Evolutionary conservation across 345 rosid genomes (phyloP), one percentile per base, ranked within the genome.

Genomic region (Excoecaria cochinchinensis): DNA sequence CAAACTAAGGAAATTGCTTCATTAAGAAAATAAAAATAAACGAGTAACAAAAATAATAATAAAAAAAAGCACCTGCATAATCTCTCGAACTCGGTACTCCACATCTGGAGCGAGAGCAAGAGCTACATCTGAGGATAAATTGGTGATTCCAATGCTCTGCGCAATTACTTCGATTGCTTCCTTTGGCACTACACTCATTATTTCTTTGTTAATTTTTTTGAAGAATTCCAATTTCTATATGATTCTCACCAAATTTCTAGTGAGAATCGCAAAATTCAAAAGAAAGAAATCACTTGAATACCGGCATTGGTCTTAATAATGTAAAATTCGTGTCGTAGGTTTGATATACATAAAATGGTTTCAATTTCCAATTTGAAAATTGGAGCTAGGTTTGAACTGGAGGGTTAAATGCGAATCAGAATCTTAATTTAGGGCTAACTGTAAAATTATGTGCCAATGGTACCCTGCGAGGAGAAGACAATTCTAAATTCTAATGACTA

Each of bases 141-240:
- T 86, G 65, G 92, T 75, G 71, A 94, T 82, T 69, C 96, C 98
- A 12, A 90, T 84, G 86, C 88, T 91, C 90, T 92, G 96, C 11
- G 98, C 94, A 51, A 90, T 79, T 55, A 94, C 97, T 83, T 94
- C 93, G 52, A 94, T 87, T 47, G 98, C 85, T 81, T 94, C 97
- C 84, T 90, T 90, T 7, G 95, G 86, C 67, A 89, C 85, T 57
- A 76, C 31, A 60, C 87, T 84, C 94, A 87, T 89, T 42, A 87
- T 89, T 42, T 40, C 69, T 53, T 19, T 31, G 22, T 4, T 5
- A 25, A 31, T 24, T 46, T 70, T 25, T 78, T 60, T 64, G 10
- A 48, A 42, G 48, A 44, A 44, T 44, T 51, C 38, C 46, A 19
- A 25, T 25, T 60, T 3, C 11, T 59, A 15, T 24, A 59, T 3